Conservation (phyloP, 2,329 filamentous ascomycete genomes). For the Monosporascus sp. region DNA sequence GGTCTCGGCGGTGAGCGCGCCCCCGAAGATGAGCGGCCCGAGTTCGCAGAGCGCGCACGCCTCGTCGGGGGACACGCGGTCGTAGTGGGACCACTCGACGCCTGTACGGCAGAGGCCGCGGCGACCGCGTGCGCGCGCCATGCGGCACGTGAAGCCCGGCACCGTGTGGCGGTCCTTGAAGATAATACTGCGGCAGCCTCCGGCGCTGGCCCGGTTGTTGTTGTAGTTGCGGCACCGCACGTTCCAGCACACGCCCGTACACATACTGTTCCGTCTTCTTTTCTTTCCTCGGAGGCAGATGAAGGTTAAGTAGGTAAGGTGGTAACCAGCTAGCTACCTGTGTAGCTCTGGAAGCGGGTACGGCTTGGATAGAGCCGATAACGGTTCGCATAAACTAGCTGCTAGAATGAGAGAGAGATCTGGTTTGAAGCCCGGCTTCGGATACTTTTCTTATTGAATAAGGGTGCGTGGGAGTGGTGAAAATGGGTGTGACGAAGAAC, state of each 20-base stretch:
- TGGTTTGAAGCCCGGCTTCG: too few relatives aligned
- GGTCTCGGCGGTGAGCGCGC: constrained; percentile 5
- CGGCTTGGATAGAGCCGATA: too few relatives aligned
- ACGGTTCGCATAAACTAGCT: too few relatives aligned
- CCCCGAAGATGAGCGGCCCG: constrained; percentile 1
- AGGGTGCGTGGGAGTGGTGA: too few relatives aligned
- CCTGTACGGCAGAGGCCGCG: constrained; percentile 18
- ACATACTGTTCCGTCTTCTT: constrained; percentile 13
- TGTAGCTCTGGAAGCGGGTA: too few relatives aligned
- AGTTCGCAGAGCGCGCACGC: constrained; percentile 19
- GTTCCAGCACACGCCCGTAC: constrained; percentile 12
- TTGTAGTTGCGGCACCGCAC: constrained; percentile 7
- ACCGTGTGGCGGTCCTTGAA: constrained; percentile 4
- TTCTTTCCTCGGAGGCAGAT: not conserved
- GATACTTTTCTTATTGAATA: too few relatives aligned
- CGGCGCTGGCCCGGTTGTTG: not conserved
- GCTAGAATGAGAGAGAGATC: too few relatives aligned
- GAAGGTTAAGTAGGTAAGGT: not conserved
- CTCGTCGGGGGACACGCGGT: constrained; percentile 6
- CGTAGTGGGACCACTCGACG: constrained; percentile 11
- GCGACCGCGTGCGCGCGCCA: constrained; percentile 3
- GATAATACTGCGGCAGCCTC: constrained; percentile 10
- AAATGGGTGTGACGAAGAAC: too few relatives aligned
- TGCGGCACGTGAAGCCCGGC: constrained; percentile 14
- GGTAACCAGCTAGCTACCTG: not conserved